Percentiles rank a stretch among this genome's conserved stretches.
These are phyloP conservation scores for Chytriomyces hyalinus DNA, from an alignment of 192 early-diverging fungal genomes.

Conservation along the genomic window DNA sequence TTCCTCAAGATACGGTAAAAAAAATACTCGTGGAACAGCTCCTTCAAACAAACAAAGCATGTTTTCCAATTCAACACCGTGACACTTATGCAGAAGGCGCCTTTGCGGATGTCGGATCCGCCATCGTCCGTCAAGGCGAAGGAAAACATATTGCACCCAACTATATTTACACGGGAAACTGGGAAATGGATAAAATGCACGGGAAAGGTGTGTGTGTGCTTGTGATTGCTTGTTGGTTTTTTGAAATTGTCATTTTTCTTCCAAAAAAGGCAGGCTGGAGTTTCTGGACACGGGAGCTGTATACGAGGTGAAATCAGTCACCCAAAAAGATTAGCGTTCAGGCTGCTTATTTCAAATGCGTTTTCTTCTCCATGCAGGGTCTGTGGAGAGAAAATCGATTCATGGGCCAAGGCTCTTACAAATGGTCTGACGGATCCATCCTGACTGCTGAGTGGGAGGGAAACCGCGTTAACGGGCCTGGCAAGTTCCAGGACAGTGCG, in stretches of 20 bases:
- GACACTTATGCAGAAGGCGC: constrained; percentile 15
- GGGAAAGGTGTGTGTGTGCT: constrained; percentile 13
- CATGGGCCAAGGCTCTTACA: constrained; percentile 43
- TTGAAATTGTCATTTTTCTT: not conserved
- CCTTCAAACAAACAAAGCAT: not conserved
- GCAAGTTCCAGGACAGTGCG: constrained; percentile 30
- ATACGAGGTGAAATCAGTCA: constrained; percentile 36
- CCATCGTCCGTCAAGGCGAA: constrained; percentile 31
- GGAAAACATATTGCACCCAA: constrained; percentile 24
- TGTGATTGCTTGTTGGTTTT: not conserved
- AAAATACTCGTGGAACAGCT: not conserved
- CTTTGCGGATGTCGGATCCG: not conserved
- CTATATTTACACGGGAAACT: constrained; percentile 21
- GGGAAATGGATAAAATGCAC: constrained; percentile 35
- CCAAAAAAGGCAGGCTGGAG: constrained; percentile 11
- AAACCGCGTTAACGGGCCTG: constrained; percentile 43
- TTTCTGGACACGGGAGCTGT: constrained; percentile 29
- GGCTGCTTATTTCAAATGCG: not conserved
- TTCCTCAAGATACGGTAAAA: constrained; percentile 45
- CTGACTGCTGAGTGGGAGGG: constrained; percentile 42
- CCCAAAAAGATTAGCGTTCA: not conserved
- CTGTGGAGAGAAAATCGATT: constrained; percentile 45
- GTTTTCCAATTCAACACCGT: not conserved
- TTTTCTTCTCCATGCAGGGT: constrained; percentile 23
- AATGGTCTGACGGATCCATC: constrained; percentile 41